Evolutionary conservation across 495 filamentous ascomycete species (phyloP).

Genomic region (Tuber umbilicatum): DNA sequence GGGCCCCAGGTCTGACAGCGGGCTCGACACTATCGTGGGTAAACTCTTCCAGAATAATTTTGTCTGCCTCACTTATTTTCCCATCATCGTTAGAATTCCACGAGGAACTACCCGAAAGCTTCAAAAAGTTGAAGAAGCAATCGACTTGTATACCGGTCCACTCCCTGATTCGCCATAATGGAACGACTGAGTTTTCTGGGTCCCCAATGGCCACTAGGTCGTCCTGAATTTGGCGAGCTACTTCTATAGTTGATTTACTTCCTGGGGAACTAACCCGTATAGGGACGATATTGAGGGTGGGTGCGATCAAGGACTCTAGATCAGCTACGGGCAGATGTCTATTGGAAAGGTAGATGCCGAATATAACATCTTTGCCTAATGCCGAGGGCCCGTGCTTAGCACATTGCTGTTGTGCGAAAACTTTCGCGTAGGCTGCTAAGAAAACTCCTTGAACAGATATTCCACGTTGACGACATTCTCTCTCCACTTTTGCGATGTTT

Average conservation of each 20-base stretch:
- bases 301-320: conserved; percentile 43
- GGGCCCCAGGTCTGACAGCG: conserved; percentile 9
- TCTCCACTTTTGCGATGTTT: conserved; percentile 35
- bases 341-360: conserved; percentile 55
- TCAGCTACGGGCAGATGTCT: conserved; percentile 46
- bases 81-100: background rate
- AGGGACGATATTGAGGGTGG: conserved; percentile 53
- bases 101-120: conserved; percentile 13
- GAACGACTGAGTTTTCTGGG: conserved; percentile 43
- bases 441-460: conserved; percentile 50
- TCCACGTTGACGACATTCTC: conserved; percentile 42
- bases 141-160: conserved; percentile 50
- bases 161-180: conserved; percentile 45
- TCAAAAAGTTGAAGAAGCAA: conserved; percentile 45
- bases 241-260: conserved; percentile 35
- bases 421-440: conserved; percentile 47
- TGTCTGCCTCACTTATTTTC: background rate
- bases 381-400: conserved; percentile 16
- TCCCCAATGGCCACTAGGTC: conserved; percentile 47
- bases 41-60: conserved; percentile 22
- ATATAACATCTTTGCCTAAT: conserved; percentile 43
- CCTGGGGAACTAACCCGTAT: conserved; percentile 44
- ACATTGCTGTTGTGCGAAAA: conserved; percentile 42
- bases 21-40: conserved; percentile 1
- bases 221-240: conserved; percentile 47